Conservation (phyloP, 352 stramenopile species). For the Globisporangium polare region DNA sequence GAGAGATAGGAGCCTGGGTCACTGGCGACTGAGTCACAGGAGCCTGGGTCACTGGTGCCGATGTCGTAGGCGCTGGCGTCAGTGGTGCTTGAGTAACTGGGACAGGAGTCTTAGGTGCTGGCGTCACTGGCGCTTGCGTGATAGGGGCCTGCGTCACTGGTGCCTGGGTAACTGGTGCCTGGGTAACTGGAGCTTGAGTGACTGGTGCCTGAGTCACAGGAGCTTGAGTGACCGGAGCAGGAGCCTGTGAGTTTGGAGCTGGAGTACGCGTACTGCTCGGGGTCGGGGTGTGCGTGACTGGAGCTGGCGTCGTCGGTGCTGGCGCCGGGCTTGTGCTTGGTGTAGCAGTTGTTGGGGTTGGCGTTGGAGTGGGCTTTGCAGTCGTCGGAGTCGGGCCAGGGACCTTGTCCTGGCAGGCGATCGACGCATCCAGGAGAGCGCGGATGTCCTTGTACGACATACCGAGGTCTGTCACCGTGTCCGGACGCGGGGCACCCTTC, state of each 20-base stretch:
- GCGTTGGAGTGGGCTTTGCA: not conserved
- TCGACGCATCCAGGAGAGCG: conserved; percentile 4
- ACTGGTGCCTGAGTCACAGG: not conserved
- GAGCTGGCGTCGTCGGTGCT: not conserved
- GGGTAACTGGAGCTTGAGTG: not conserved
- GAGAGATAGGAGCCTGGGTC: no score
- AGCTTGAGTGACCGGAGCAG: not conserved
- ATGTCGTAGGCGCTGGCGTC: no score
- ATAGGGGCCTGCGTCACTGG: no score
- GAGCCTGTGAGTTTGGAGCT: not conserved
- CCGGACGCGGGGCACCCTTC: not conserved
- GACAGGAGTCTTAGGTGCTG: no score
- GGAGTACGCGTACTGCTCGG: not conserved
- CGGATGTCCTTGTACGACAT: conserved; percentile 12
- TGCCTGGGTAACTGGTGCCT: not conserved
- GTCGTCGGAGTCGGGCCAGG: not conserved
- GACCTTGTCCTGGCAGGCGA: not conserved
- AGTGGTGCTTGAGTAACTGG: no score
- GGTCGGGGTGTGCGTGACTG: not conserved
- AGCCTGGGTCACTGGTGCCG: not conserved
- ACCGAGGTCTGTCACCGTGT: conserved; percentile 6
- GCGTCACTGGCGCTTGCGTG: no score
- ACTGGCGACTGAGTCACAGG: not conserved
- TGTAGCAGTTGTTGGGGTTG: not conserved
- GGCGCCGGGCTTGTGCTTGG: not conserved